Evolutionary conservation across 768 basidiomycete genomes (phyloP), one percentile per base, ranked within the genome.

Genomic region (Suillus plorans): DNA sequence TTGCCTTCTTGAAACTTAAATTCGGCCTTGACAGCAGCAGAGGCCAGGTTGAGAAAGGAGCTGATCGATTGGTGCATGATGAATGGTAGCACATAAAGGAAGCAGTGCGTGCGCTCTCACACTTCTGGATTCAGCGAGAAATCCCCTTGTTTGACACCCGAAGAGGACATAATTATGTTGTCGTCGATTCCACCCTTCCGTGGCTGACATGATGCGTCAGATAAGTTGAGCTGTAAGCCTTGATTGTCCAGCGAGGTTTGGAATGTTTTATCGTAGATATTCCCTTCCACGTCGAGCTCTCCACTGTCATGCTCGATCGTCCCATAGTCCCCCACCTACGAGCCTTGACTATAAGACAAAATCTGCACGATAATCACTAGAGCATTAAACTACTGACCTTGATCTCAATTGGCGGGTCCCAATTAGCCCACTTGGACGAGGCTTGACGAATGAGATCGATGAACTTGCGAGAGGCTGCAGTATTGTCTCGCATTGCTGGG

Each of bases 381-480:
- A 22, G 28, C 6, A 57, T 22, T 3, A 22, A 42, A 39, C 31
- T 31, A 67, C 70, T 58, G 20, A 78, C 78, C 70, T 73, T 66
- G 47, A 80, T 66, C 10, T 69, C 70, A 52, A 70, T 71, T 47
- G 76, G 75, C 0, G 78, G 79, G 14, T 79, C 76, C 77, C 76
- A 80, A 64, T 74, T 79, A 53, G 69, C 77, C 78, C 77, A 80
- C 66, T 78, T 79, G 5, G 77, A 75, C 34, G 76, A 73, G 5
- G 60, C 67, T 0, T 63, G 50, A 1, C 37, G 71, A 56, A 79
- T 75, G n/a, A 79, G 76, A 47, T 79, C 79, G 53, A 72, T 64
- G 68, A 72, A 80, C 59, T 79, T 79, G 57, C 79, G 68, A 4
- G 73, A 55, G 53, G 53, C 53, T 20, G 53, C 34, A n/a, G 10